Evolutionary conservation across 2,329 filamentous ascomycete genomes (phyloP).

Genomic region (Sodiomyces alkalinus): DNA sequence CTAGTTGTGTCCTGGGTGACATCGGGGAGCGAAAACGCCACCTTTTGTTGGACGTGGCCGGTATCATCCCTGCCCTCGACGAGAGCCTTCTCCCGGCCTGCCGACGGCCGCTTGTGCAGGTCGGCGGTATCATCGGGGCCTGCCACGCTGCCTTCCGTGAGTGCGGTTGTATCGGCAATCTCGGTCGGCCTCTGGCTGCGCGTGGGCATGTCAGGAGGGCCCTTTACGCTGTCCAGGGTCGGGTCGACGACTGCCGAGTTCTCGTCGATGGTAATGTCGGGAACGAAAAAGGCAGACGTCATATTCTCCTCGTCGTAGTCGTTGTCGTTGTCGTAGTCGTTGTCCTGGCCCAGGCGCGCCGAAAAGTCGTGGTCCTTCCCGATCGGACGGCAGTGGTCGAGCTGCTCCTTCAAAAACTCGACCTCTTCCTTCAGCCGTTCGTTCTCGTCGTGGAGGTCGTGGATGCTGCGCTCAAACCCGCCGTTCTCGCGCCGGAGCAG

Average conservation of each 20-base stretch:
- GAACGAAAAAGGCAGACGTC: slow-evolving; percentile 43
- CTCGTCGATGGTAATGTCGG: slow-evolving; percentile 39
- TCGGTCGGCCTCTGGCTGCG: slow-evolving; percentile 16
- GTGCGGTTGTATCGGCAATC: slow-evolving; percentile 12
- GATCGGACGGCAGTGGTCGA: slow-evolving; percentile 24
- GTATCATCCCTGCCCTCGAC: too few relatives aligned
- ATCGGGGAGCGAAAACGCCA: slow-evolving; percentile 25
- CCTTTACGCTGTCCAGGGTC: slow-evolving; percentile 4
- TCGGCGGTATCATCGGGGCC: slow-evolving; percentile 8
- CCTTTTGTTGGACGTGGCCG: slow-evolving; percentile 17
- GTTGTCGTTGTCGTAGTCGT: slow-evolving; percentile 16
- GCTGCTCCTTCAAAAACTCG: slow-evolving; percentile 26
- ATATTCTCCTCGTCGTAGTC: slow-evolving; percentile 28
- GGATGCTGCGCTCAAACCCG: slow-evolving; percentile 28
- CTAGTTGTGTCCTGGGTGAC: too few relatives aligned
- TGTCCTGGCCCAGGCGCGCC: slow-evolving; percentile 15
- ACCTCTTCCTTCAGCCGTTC: slow-evolving; percentile 31
- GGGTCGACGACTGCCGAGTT: slow-evolving; percentile 9
- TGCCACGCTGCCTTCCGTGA: slow-evolving; percentile 12
- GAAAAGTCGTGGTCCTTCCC: slow-evolving; percentile 20
- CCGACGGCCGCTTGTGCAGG: background rate
- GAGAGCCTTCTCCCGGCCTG: background rate
- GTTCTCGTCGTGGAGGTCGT: slow-evolving; percentile 30
- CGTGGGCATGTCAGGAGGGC: slow-evolving; percentile 15
- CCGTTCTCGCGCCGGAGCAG: slow-evolving; percentile 30